Conservation (phyloP, 768 basidiomycete genomes). For the Agrocybe praecox region DNA sequence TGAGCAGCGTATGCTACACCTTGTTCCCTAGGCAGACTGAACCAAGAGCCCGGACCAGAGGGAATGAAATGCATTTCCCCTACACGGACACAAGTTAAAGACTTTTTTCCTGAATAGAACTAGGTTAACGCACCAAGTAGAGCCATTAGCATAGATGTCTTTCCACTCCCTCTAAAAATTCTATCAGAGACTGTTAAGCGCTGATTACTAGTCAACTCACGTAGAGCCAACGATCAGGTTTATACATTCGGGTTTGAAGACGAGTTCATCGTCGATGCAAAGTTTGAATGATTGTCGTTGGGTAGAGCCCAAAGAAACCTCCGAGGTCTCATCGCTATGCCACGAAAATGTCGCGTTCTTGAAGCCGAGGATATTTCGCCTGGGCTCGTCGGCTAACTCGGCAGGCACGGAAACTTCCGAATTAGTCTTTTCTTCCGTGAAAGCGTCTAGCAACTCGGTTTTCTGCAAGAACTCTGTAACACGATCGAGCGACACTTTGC, state of each 20-base stretch:
- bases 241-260: constrained; percentile 53
- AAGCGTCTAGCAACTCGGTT: constrained; percentile 54
- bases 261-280: constrained; percentile 51
- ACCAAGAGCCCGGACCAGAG: constrained; percentile 57
- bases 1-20: constrained; percentile 84
- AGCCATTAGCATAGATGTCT: constrained; percentile 65
- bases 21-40: constrained; percentile 63
- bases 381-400: background rate
- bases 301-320: constrained; percentile 33
- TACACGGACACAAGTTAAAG: constrained; percentile 7
- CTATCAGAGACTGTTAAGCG: no score
- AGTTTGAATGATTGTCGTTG: constrained; percentile 47
- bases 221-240: constrained; percentile 65
- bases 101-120: background rate
- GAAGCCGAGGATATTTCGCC: constrained; percentile 46
- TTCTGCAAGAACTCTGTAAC: constrained; percentile 41
- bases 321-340: constrained; percentile 36
- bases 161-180: constrained; percentile 44
- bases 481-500: constrained; percentile 69
- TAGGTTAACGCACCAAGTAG: constrained; percentile 35
- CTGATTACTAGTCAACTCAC: constrained; percentile 8
- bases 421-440: constrained; percentile 10
- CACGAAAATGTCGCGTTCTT: constrained; percentile 56
- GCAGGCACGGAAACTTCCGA: no score
- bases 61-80: constrained; percentile 72